phyloP scores from a whole-genome alignment of 2,329 filamentous ascomycete species.

The Chalaropsis ovoidea region DNA sequence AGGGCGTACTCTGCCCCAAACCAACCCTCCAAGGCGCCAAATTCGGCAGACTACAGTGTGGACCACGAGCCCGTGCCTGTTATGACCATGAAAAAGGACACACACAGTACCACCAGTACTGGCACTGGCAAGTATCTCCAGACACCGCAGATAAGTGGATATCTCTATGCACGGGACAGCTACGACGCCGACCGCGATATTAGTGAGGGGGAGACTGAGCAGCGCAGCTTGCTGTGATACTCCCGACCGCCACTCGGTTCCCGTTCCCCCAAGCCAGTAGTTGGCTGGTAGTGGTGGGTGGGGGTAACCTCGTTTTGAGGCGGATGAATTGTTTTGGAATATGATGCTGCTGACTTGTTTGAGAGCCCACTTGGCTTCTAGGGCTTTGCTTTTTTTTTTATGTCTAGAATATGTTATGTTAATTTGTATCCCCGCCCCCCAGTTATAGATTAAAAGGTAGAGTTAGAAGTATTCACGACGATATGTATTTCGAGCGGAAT shows the following conservation, averaged over 20 bases:
- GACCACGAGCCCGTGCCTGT: neutral
- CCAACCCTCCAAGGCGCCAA: slow-evolving; percentile 2
- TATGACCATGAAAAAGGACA: neutral
- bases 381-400: neutral
- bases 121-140: slow-evolving; percentile 10
- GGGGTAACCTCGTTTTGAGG: neutral
- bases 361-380: neutral
- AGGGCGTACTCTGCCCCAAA: slow-evolving; percentile 22
- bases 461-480: neutral
- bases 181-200: slow-evolving; percentile 18
- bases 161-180: slow-evolving; percentile 18
- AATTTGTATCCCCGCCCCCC: neutral
- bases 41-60: slow-evolving; percentile 6
- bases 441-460: slow-evolving; percentile 8
- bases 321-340: neutral
- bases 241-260: neutral
- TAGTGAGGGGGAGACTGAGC: slow-evolving; percentile 18
- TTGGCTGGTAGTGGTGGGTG: neutral
- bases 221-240: slow-evolving; percentile 14
- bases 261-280: neutral
- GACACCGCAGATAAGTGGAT: neutral
- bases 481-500: too few relatives aligned
- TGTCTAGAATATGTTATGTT: neutral
- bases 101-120: neutral
- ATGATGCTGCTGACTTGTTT: neutral